Evolutionary conservation across 331 rosid genomes (phyloP), one percentile per base, ranked within the genome.

Genomic region (Pyrus hybrid): DNA sequence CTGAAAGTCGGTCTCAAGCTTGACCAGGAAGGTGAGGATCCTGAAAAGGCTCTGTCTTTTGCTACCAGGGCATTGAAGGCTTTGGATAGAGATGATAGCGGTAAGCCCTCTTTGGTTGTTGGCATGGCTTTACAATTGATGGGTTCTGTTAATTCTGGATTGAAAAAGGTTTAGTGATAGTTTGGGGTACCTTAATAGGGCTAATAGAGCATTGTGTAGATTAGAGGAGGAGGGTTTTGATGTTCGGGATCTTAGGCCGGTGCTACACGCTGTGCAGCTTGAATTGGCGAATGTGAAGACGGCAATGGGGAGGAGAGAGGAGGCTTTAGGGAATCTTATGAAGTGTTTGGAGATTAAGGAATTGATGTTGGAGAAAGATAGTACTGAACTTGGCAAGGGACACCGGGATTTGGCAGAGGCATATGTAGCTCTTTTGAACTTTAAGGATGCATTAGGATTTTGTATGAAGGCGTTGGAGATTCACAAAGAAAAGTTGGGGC

Each of bases 251-350:
- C 21, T 91, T 47, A 78, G 88, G 76, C 97, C 94, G 4, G 96
- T 90, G 79, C 85, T 88, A 79, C 98, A 91, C n/a, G 94, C 97
- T 7, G 98, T 93, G 73, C 98, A 87, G 61, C 86, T 93, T 43
- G 96, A 87, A 77, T 47, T 88, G 85, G 94, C 93, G 0, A 88
- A 93, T 85, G 98, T 86, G 54, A 91, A 91, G 86, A 93, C 77
- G 0, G 98, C 93, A 25, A 83, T 88, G 96, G 97, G 98, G 58
- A 86, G 96, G 87, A 91, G 98, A 78, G 98, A 91, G 75, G 97
- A 93, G 87, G 98, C 95, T 16, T 83, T 93, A 47, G 91, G 61
- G 63, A 86, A 90, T 87, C 91, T 90, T 69, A 85, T 78, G 76
- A 88, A 81, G 89, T 93, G 97, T 87, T 87, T 93, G 74, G 94